phyloP scores from a whole-genome alignment of 148 eudicot species.

The Silene uniflora region DNA sequence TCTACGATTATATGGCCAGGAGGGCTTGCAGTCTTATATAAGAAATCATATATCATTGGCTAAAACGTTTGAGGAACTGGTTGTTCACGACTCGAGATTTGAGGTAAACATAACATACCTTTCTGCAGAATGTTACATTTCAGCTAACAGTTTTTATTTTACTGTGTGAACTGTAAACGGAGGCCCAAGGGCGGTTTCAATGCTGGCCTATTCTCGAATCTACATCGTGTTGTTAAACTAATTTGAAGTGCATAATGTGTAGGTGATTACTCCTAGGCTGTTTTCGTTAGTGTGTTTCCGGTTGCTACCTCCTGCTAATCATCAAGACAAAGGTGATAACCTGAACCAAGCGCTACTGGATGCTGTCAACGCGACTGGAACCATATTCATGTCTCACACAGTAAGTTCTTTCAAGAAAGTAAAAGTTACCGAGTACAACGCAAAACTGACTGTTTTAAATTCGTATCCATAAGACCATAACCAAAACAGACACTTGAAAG shows the following conservation, averaged over 20 bases:
- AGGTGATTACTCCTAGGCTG: constrained; percentile 70
- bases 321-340: constrained; percentile 43
- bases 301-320: constrained; percentile 42
- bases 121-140: not conserved
- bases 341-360: constrained; percentile 73
- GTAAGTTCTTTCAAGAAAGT: constrained; percentile 29
- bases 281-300: constrained; percentile 90
- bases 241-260: constrained; percentile 16
- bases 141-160: not conserved
- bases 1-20: constrained; percentile 72
- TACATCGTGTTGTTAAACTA: not conserved
- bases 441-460: too few species aligned
- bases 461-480: not conserved
- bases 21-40: constrained; percentile 73
- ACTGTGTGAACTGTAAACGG: too few species aligned
- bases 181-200: too few species aligned
- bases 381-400: constrained; percentile 79
- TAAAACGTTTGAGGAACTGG: constrained; percentile 65
- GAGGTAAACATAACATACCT: constrained; percentile 45
- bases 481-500: not conserved
- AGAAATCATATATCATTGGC: constrained; percentile 85
- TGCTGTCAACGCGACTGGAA: constrained; percentile 75
- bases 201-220: not conserved
- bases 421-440: too few species aligned
- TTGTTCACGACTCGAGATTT: constrained; percentile 67